phyloP scores from a whole-genome alignment of 129 eudicot genomes.

The Saussurea involucrata region DNA sequence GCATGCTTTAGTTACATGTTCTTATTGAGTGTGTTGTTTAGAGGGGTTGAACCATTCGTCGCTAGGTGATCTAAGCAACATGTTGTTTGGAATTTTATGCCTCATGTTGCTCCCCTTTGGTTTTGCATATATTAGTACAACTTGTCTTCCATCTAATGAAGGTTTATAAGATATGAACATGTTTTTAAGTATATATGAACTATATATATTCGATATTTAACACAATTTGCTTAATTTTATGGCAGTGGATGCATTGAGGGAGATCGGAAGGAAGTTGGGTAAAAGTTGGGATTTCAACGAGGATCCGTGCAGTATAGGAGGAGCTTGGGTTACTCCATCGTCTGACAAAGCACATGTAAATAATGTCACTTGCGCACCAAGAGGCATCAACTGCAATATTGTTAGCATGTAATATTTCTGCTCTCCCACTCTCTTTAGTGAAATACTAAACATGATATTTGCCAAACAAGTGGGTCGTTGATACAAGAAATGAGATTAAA shows the following conservation, averaged over 20 bases:
- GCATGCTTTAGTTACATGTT: too few species aligned
- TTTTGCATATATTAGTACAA: slow-evolving; percentile 18
- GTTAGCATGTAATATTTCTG: slow-evolving; percentile 39
- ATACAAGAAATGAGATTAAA: too few species aligned
- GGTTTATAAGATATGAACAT: not conserved
- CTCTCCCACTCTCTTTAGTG: not conserved
- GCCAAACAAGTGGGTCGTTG: too few species aligned
- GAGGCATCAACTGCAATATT: slow-evolving; percentile 46
- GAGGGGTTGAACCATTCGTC: too few species aligned
- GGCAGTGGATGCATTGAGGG: slow-evolving; percentile 31
- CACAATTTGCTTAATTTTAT: not conserved
- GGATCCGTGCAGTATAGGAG: slow-evolving; percentile 43
- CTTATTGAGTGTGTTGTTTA: too few species aligned
- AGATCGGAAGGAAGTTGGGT: slow-evolving; percentile 37
- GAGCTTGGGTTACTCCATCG: slow-evolving; percentile 20
- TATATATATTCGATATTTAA: not conserved
- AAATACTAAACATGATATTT: too few species aligned
- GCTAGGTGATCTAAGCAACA: not conserved
- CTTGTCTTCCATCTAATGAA: slow-evolving; percentile 2
- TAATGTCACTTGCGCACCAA: slow-evolving; percentile 18
- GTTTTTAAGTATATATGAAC: not conserved
- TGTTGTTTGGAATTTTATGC: slow-evolving; percentile 12
- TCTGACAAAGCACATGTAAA: not conserved
- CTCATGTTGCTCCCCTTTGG: slow-evolving; percentile 12
- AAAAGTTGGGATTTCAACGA: slow-evolving; percentile 50